Base-by-base conservation (phyloP, 169 alveolate species). In the Plasmodium adleri region DNA sequence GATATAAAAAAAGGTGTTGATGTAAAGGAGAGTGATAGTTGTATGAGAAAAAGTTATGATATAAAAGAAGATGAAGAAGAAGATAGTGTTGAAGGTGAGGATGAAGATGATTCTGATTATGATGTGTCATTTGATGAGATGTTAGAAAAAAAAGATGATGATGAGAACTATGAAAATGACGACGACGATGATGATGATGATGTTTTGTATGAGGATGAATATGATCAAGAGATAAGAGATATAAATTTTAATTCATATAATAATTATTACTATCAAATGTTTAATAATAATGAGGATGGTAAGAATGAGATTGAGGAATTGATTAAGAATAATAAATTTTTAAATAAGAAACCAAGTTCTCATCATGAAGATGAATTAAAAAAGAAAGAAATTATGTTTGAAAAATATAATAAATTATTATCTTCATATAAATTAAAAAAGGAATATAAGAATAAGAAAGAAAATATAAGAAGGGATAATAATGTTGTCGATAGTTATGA, bases 221-320 rank as follows among this genome's bases (percentile, higher is more conserved):
- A 24, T 43, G 89, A 78, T 10, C 78, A 78, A 1, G 74, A 78
- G 54, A 17, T n/a, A 1, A 64, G 49, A 15, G 72, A 78, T 39
- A 64, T 78, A 5, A 78, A 63, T 5, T 78, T 78, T 47, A 78
- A 78, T 59, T 78, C 89, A 1, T 78, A 78, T 59, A 78, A 78
- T 45, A 78, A 78, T 66, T 64, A 49, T 26, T 78, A 78, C 28
- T 78, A 78, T 26, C 68, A 54, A 59, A 7, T 76, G 7, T 32
- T 39, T 52, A 74, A 71, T 22, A 13, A 68, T 64, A 71, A 59
- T 13, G 76, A 59, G 32, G 89, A 59, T 22, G 78, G 32, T 9
- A 52, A 50, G 6, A 47, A 49, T 20, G 56, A 49, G 6, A 49
- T 64, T 17, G 66, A 59, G 2, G 58, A 74, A 5, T 39, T 15